Evolutionary conservation across 306 rosid genomes (phyloP).

Genomic region (Macrotyloma uniflorum): DNA sequence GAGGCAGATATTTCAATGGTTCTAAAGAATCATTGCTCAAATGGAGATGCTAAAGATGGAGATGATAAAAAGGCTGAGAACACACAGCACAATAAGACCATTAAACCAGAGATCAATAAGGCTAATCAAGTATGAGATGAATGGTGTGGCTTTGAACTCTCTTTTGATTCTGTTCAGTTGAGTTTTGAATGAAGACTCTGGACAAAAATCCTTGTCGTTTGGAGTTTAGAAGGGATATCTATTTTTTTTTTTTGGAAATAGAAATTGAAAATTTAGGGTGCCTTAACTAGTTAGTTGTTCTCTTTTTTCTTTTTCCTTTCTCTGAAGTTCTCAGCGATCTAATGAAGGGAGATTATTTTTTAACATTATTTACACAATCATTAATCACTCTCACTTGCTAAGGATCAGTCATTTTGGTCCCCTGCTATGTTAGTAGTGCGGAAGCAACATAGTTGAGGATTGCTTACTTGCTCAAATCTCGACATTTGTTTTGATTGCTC

Average conservation of each 20-base stretch:
- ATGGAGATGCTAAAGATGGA: slow-evolving; percentile 63
- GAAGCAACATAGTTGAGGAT: slow-evolving; percentile 15
- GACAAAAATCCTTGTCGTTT: slow-evolving; percentile 39
- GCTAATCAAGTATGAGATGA: slow-evolving; percentile 42
- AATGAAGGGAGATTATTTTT: slow-evolving; percentile 46
- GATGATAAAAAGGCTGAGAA: slow-evolving; percentile 53
- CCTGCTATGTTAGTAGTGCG: slow-evolving; percentile 26
- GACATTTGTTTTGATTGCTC: slow-evolving; percentile 3
- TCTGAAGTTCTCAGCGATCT: slow-evolving; percentile 43
- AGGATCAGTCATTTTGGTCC: slow-evolving; percentile 2
- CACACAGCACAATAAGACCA: slow-evolving; percentile 31
- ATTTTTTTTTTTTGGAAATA: slow-evolving; percentile 30
- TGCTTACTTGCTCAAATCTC: neutral
- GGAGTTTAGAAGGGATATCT: slow-evolving; percentile 37
- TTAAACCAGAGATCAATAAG: slow-evolving; percentile 45
- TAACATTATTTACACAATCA: slow-evolving; percentile 42
- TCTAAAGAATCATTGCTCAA: slow-evolving; percentile 89
- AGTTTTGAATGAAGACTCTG: slow-evolving; percentile 37
- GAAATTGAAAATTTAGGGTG: slow-evolving; percentile 46
- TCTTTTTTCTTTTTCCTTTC: slow-evolving; percentile 35
- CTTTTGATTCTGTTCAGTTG: slow-evolving; percentile 21
- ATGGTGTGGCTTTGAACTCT: slow-evolving; percentile 32
- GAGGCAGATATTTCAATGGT: slow-evolving; percentile 78
- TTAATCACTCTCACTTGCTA: slow-evolving; percentile 27
- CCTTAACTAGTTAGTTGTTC: slow-evolving; percentile 40